A percentile compares a stretch with the other conserved stretches of the same genome.
Evolutionary conservation across 345 rosid species (phyloP).

Genomic region (Trapa bicornis): DNA sequence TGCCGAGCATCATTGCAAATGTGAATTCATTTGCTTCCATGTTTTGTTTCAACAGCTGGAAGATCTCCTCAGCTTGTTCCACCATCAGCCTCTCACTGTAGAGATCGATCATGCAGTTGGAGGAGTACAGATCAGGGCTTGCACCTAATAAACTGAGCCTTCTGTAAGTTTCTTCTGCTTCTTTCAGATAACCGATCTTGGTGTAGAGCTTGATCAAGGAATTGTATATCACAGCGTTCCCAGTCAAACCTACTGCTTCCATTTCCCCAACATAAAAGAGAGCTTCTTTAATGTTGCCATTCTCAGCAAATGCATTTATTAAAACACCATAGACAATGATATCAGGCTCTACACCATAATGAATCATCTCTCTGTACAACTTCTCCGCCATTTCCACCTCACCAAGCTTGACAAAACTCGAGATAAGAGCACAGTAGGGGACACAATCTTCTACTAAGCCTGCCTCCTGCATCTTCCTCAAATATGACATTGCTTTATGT

Average conservation of each 20-base stretch:
- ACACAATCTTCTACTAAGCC: conserved; percentile 60
- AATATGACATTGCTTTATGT: conserved; percentile 35
- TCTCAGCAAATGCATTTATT: conserved; percentile 74
- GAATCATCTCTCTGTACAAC: conserved; percentile 55
- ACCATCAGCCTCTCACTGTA: conserved; percentile 66
- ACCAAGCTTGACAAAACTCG: conserved; percentile 64
- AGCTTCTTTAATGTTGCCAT: conserved; percentile 57
- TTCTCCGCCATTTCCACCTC: conserved; percentile 53
- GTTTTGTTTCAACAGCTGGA: conserved; percentile 43
- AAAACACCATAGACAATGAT: conserved; percentile 60
- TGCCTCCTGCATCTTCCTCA: conserved; percentile 56
- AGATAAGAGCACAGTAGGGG: conserved; percentile 62
- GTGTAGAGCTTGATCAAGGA: conserved; percentile 83
- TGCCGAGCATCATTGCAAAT: conserved; percentile 69
- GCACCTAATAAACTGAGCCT: conserved; percentile 26
- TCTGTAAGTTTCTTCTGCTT: conserved; percentile 67
- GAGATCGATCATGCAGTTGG: conserved; percentile 80
- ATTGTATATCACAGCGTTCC: conserved; percentile 47
- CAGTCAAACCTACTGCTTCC: conserved; percentile 46
- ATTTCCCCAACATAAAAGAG: conserved; percentile 40
- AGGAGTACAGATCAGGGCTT: conserved; percentile 47
- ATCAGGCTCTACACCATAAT: conserved; percentile 43
- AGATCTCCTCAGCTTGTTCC: conserved; percentile 45
- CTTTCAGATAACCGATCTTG: conserved; percentile 55
- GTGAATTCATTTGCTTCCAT: conserved; percentile 71